Evolutionary conservation across 202 grass and related monocot species (phyloP).

Genomic region (Dendrocalamus latiflorus): DNA sequence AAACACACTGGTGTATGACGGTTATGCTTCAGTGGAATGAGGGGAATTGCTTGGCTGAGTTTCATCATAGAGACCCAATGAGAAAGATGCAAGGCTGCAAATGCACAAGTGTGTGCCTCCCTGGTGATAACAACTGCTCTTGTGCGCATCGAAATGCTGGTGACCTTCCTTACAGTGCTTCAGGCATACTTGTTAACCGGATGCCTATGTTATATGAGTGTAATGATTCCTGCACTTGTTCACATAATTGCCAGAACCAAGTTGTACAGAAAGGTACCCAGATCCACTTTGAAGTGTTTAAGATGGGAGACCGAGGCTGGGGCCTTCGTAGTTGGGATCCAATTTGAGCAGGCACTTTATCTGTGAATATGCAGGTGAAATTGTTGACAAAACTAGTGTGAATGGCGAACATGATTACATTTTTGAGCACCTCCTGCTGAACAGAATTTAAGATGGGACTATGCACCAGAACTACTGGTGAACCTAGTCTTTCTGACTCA

Average conservation of each 20-base stretch:
- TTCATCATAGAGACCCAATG: too few relatives aligned
- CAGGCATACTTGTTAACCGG: constrained; percentile 61
- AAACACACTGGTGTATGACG: too few relatives aligned
- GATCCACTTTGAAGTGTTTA: constrained; percentile 80
- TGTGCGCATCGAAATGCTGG: constrained; percentile 56
- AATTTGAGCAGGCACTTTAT: constrained; percentile 78
- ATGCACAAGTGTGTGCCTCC: constrained; percentile 55
- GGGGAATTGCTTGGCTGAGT: too few relatives aligned
- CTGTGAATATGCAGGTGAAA: constrained; percentile 71
- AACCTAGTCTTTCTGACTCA: constrained; percentile 44
- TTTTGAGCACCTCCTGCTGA: constrained; percentile 46
- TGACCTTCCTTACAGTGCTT: constrained; percentile 64
- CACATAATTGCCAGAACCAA: constrained; percentile 61
- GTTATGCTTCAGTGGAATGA: too few relatives aligned
- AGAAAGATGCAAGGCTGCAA: constrained; percentile 50
- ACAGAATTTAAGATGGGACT: constrained; percentile 66
- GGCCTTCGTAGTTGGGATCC: constrained; percentile 75
- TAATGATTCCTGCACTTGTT: constrained; percentile 48
- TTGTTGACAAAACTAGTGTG: constrained; percentile 46
- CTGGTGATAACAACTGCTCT: constrained; percentile 67
- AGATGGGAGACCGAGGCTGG: constrained; percentile 61
- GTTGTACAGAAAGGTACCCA: constrained; percentile 59
- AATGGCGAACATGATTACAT: constrained; percentile 51
- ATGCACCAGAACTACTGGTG: constrained; percentile 64
- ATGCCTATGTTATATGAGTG: constrained; percentile 69